These are phyloP conservation scores for Breviolum minutum DNA, from an alignment of 73 alveolate species.

Conservation along the genomic window DNA sequence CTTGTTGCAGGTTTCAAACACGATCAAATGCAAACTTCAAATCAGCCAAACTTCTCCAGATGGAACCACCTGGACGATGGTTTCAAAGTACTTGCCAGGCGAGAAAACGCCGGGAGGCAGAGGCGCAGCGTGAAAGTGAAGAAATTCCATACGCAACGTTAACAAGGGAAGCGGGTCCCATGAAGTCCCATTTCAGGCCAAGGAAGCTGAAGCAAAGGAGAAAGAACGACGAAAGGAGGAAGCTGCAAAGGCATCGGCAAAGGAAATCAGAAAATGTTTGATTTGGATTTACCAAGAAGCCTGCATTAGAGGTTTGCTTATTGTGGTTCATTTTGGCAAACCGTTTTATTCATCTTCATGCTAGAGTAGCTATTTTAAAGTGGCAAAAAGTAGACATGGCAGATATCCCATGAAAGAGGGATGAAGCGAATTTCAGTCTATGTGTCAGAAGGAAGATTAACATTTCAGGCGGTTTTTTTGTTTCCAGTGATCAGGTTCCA, in stretches of 20 bases:
- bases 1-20: background rate
- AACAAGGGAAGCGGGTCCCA: background rate
- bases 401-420: background rate
- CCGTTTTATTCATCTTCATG: too few relatives aligned
- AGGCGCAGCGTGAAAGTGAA: background rate
- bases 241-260: background rate
- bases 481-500: background rate
- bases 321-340: too few relatives aligned
- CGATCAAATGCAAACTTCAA: background rate
- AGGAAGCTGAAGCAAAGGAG: constrained; percentile 8
- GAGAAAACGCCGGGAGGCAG: background rate
- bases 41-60: background rate
- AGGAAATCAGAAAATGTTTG: background rate
- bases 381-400: background rate
- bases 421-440: background rate
- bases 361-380: too few relatives aligned
- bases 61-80: background rate
- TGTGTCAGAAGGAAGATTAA: background rate
- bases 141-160: too few relatives aligned
- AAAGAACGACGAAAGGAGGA: background rate
- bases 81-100: background rate
- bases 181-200: background rate
- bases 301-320: too few relatives aligned
- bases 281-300: too few relatives aligned
- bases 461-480: background rate